Evolutionary conservation across 805 yeast genomes (phyloP).

Genomic region (Saccharomyces mikatae): DNA sequence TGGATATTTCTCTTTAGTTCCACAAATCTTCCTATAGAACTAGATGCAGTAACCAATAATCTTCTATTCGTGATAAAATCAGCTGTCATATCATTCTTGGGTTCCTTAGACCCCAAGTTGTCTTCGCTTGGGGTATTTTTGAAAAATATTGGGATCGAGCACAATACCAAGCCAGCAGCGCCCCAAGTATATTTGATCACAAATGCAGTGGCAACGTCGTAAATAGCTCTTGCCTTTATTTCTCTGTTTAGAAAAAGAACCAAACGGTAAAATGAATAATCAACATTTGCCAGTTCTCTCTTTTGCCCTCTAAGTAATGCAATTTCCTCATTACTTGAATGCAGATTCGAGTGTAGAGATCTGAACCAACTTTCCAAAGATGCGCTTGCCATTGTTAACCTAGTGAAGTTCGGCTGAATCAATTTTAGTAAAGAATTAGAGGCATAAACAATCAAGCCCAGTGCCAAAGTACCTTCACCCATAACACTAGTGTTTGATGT

Average conservation of each 20-base stretch:
- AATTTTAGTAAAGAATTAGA: constrained; percentile 67
- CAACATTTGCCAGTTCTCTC: constrained; percentile 69
- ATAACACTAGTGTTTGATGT: constrained; percentile 37
- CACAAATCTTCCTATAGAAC: constrained; percentile 79
- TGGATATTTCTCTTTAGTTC: constrained; percentile 78
- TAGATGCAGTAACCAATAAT: constrained; percentile 72
- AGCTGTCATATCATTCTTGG: constrained; percentile 46
- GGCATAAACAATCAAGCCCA: constrained; percentile 73
- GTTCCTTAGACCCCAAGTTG: constrained; percentile 2
- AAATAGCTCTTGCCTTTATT: constrained; percentile 65
- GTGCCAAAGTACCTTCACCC: constrained; percentile 67
- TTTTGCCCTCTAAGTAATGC: constrained; percentile 77
- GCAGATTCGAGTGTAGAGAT: constrained; percentile 72
- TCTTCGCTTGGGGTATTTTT: constrained; percentile 28
- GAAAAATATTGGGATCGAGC: constrained; percentile 82
- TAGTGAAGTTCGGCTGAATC: constrained; percentile 86
- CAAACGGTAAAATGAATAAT: constrained; percentile 70
- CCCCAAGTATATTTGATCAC: constrained; percentile 93
- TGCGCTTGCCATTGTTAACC: constrained; percentile 65
- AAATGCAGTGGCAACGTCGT: constrained; percentile 80
- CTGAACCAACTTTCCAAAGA: constrained; percentile 79
- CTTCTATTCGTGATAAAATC: constrained; percentile 85
- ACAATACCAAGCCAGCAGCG: constrained; percentile 81
- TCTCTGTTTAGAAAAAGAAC: constrained; percentile 72
- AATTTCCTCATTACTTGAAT: constrained; percentile 74